Base-by-base conservation (phyloP, 768 basidiomycete genomes). In the Pulveroboletus frians region DNA sequence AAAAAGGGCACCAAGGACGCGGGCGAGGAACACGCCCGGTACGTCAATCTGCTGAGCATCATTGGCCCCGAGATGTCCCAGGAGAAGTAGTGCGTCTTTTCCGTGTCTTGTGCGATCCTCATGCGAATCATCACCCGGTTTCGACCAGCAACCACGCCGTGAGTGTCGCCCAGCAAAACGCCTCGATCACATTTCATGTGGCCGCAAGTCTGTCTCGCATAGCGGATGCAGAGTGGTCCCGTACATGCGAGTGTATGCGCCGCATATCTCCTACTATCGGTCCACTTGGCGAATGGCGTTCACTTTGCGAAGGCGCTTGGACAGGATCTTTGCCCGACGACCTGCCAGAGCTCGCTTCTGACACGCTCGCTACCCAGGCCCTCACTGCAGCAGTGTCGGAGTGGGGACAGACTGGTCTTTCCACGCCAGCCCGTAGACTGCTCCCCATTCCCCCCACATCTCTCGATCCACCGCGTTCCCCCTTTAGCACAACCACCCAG, bases 201-300 rank as follows among this genome's bases (percentile, higher is more conserved):
- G 86, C 85, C 3, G 80, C 82, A 0, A 77, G 74, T 49, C 69
- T 91, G 17, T 74, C 84, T 9, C 76, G 85, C 21, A 70, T 89
- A n/a, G 87, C 86, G 1, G 87, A 91, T 49, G 80, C 81, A 6
- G 85, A 89, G 68, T 92, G 88, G 88, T 61, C 77, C 20, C 80
- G 80, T 32, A 69, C 77, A 11, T 87, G 84, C 56, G 88, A 90
- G 70, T 74, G 74, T n/a, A 77, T 89, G 20, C 78, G 87, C 36
- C 74, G 81, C 5, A 78, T 79, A 55, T 76, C 84, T 13, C 81
- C 85, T 0, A 76, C 75, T 11, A 73, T 92, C 30, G 88, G 86
- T 0, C 73, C 72, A n/a, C 71, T 90, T 4, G 84, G 81, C 5
- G 80, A 87, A 71, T 88, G 81, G 80, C 75, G 80, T 44, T 73